phyloP scores from a whole-genome alignment of 2,329 filamentous ascomycete species.

The Sporothrix pseudoabietina region DNA sequence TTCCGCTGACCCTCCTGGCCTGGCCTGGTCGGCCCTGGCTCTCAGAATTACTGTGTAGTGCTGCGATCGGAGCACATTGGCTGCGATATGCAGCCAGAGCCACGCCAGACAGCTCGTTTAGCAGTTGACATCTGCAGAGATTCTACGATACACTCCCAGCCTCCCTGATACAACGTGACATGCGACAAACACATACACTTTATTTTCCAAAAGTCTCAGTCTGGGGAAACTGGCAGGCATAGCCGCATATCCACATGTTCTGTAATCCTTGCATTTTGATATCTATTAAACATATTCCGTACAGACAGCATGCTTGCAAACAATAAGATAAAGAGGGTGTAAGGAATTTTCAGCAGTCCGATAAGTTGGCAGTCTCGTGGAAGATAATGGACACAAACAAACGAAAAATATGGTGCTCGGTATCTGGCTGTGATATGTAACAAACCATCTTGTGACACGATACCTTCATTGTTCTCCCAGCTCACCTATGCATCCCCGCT shows the following conservation, averaged over 20 bases:
- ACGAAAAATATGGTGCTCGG: too few species aligned
- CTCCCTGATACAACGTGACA: slow-evolving; percentile 27
- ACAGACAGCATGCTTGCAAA: neutral
- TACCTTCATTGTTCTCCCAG: neutral
- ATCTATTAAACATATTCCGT: neutral
- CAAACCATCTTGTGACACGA: slow-evolving; percentile 21
- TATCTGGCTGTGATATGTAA: slow-evolving; percentile 4
- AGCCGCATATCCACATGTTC: neutral
- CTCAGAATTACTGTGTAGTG: neutral
- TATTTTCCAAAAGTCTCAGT: neutral
- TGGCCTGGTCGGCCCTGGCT: neutral
- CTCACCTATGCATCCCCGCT: neutral
- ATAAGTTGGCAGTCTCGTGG: neutral
- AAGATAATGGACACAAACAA: too few species aligned
- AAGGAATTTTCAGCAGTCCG: neutral
- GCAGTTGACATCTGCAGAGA: neutral
- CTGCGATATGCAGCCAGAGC: slow-evolving; percentile 9
- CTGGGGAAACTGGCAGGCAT: neutral
- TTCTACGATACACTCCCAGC: neutral
- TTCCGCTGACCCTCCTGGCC: neutral
- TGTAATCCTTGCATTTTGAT: neutral
- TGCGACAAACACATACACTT: neutral
- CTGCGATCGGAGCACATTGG: slow-evolving; percentile 1
- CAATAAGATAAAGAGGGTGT: neutral
- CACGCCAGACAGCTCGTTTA: neutral